Percentiles rank a stretch among this genome's conserved stretches.
Evolutionary conservation across 768 basidiomycete genomes (phyloP).

Genomic region (Cantharellus anzutake): DNA sequence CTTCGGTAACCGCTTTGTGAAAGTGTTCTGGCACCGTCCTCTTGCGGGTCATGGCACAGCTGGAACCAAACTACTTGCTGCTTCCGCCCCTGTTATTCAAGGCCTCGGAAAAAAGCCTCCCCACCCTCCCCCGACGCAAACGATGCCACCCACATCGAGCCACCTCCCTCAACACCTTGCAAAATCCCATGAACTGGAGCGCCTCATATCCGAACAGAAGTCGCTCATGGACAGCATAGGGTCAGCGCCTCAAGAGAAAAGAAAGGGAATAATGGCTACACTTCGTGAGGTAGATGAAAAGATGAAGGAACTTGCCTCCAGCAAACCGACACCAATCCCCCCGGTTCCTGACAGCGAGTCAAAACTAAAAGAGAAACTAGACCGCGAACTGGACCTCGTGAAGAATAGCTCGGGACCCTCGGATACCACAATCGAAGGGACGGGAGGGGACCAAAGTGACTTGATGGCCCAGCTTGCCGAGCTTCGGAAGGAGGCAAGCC

Average conservation of each 20-base stretch:
- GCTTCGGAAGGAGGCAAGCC: slow-evolving; percentile 58
- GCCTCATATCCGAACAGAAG: slow-evolving; percentile 81
- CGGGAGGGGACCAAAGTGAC: slow-evolving; percentile 33
- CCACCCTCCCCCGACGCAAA: slow-evolving; percentile 11
- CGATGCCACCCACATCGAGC: slow-evolving; percentile 28
- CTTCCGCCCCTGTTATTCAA: slow-evolving; percentile 57
- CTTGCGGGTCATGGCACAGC: slow-evolving; percentile 77
- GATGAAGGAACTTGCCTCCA: slow-evolving; percentile 33
- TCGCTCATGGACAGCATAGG: slow-evolving; percentile 52
- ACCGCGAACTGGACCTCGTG: slow-evolving; percentile 68
- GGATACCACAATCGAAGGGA: slow-evolving; percentile 13
- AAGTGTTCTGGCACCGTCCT: slow-evolving; percentile 88
- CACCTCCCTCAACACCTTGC: background rate
- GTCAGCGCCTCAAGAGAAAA: slow-evolving; percentile 41
- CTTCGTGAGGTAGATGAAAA: slow-evolving; percentile 63
- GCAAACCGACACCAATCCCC: slow-evolving; percentile 10
- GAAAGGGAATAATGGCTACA: slow-evolving; percentile 57
- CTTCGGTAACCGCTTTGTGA: slow-evolving; percentile 86
- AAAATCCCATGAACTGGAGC: slow-evolving; percentile 57
- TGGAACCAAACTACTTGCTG: slow-evolving; percentile 62
- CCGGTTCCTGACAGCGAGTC: slow-evolving; percentile 24
- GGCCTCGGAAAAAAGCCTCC: slow-evolving; percentile 23
- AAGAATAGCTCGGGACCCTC: slow-evolving; percentile 19
- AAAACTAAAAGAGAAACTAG: slow-evolving; percentile 46
- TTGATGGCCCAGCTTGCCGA: slow-evolving; percentile 55